phyloP scores from a whole-genome alignment of 306 rosid species.

The Acmispon strigosus region DNA sequence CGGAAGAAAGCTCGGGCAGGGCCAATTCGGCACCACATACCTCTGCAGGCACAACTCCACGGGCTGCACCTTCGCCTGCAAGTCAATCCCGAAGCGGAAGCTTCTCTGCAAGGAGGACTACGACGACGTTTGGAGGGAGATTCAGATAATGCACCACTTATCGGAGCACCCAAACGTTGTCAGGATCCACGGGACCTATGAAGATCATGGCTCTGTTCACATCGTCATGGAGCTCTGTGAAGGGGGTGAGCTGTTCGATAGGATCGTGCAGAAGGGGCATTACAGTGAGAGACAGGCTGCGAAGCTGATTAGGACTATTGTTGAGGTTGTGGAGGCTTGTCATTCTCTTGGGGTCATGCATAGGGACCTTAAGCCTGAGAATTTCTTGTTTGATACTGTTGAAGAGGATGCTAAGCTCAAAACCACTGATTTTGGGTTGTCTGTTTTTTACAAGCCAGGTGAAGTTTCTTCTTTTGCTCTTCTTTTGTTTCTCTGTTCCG shows the following conservation, averaged over 20 bases:
- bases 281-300: slow-evolving; percentile 52
- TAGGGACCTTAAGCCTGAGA: slow-evolving; percentile 56
- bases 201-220: slow-evolving; percentile 34
- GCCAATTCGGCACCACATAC: slow-evolving; percentile 50
- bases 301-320: slow-evolving; percentile 34
- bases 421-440: slow-evolving; percentile 51
- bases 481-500: neutral
- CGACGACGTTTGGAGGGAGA: slow-evolving; percentile 56
- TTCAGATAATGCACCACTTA: slow-evolving; percentile 61
- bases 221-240: slow-evolving; percentile 56
- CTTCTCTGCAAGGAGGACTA: slow-evolving; percentile 39
- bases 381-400: slow-evolving; percentile 41
- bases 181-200: slow-evolving; percentile 42
- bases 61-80: slow-evolving; percentile 41
- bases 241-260: slow-evolving; percentile 48
- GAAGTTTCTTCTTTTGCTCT: neutral
- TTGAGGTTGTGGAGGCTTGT: slow-evolving; percentile 48
- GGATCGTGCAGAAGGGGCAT: slow-evolving; percentile 46
- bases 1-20: slow-evolving; percentile 43
- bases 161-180: slow-evolving; percentile 43
- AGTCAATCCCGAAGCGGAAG: slow-evolving; percentile 45
- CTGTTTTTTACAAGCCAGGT: slow-evolving; percentile 53
- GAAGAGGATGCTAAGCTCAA: slow-evolving; percentile 50
- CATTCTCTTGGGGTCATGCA: slow-evolving; percentile 57
- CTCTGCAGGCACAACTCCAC: slow-evolving; percentile 42